phyloP scores from a whole-genome alignment of 192 early-diverging fungal species.

The Pecoramyces ruminantium region DNA sequence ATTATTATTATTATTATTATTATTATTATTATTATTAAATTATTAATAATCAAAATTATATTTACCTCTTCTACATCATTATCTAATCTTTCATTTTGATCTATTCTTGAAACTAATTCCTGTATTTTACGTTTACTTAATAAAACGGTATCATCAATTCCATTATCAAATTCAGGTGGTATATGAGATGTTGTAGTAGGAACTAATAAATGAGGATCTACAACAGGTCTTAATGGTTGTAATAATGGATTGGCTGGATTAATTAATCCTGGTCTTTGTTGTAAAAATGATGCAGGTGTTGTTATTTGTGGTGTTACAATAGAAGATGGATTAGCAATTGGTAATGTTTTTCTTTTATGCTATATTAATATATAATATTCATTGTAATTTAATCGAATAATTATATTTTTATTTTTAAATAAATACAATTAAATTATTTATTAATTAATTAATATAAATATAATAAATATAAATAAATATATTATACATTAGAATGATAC shows the following conservation, averaged over 20 bases:
- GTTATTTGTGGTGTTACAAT: background rate
- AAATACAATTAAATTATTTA: too few relatives aligned
- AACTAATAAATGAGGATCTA: background rate
- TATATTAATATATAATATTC: too few relatives aligned
- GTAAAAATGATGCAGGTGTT: background rate
- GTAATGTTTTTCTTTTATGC: background rate
- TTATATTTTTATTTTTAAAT: too few relatives aligned
- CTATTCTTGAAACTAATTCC: constrained; percentile 70
- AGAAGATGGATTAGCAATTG: background rate
- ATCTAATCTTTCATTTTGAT: constrained; percentile 57
- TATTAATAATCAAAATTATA: too few relatives aligned
- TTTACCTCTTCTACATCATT: constrained; percentile 67
- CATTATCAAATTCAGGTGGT: background rate
- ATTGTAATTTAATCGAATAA: too few relatives aligned
- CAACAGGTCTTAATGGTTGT: background rate
- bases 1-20: too few relatives aligned
- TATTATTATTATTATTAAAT: too few relatives aligned
- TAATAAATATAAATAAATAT: too few relatives aligned
- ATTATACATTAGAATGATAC: too few relatives aligned
- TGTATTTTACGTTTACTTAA: constrained; percentile 65
- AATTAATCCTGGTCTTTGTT: background rate
- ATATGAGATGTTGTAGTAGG: background rate
- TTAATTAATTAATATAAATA: too few relatives aligned
- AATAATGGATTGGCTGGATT: background rate
- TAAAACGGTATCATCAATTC: constrained; percentile 17